Percentiles rank a stretch among this genome's conserved stretches.
Evolutionary conservation across 1,139 yeast genomes (phyloP).

Genomic region (Saccharomyces hybrid): DNA sequence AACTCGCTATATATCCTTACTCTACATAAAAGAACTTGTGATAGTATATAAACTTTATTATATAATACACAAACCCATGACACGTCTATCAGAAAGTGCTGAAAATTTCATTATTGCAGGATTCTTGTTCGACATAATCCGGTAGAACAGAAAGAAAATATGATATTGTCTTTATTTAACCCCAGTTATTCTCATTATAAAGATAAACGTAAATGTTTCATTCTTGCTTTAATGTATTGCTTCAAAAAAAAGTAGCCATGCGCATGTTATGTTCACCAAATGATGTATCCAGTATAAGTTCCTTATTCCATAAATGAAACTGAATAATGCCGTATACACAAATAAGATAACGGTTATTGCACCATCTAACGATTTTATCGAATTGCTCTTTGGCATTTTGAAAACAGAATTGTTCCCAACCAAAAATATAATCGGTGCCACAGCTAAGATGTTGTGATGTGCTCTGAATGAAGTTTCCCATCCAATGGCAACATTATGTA

Average conservation of each 20-base stretch:
- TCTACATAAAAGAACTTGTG: no score
- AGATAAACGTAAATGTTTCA: no score
- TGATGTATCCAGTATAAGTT: constrained; percentile 68
- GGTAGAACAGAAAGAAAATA: no score
- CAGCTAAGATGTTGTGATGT: constrained; percentile 63
- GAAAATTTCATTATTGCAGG: no score
- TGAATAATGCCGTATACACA: constrained; percentile 44
- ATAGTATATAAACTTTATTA: no score
- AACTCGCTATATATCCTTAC: no score
- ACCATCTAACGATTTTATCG: constrained; percentile 23
- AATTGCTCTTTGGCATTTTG: constrained; percentile 20
- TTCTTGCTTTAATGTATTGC: not conserved
- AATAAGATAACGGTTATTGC: constrained; percentile 32
- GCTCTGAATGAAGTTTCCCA: constrained; percentile 75
- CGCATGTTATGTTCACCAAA: constrained; percentile 48
- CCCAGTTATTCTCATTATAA: not conserved
- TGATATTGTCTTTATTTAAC: no score
- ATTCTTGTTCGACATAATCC: no score
- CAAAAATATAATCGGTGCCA: constrained; percentile 51
- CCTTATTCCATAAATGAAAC: constrained; percentile 56
- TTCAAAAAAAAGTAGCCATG: constrained; percentile 34
- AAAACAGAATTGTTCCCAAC: constrained; percentile 38
- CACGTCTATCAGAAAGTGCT: no score
- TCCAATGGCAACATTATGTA: constrained; percentile 57
- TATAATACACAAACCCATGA: no score